Percentiles rank a stretch among this genome's conserved stretches.
Evolutionary conservation across 1,284 basidiomycete species (phyloP).

Genomic region (Irpex rosettiformis): DNA sequence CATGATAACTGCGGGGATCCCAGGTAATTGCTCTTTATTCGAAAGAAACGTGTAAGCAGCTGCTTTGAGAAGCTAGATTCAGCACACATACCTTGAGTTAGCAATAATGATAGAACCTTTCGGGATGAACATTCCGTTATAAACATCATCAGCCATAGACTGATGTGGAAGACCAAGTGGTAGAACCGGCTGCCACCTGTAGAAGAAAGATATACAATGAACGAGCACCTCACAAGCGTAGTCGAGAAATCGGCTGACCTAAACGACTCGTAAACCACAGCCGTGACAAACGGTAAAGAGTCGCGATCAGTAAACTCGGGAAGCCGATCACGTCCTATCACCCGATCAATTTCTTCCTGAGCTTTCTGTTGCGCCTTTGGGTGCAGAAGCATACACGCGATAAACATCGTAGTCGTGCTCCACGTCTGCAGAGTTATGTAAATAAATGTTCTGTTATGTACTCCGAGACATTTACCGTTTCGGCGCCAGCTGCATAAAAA

Average conservation of each 20-base stretch:
- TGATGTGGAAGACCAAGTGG: constrained; percentile 2
- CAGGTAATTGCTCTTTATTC: constrained; percentile 4
- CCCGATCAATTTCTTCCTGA: constrained; percentile 14
- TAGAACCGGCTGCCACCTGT: constrained; percentile 7
- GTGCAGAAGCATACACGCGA: constrained; percentile 15
- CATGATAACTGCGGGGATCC: constrained; percentile 15
- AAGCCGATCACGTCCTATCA: constrained; percentile 14
- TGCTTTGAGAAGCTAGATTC: no score
- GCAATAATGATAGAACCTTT: constrained; percentile 3
- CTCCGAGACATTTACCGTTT: background rate
- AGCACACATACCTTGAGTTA: background rate
- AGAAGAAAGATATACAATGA: background rate
- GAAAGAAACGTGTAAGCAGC: background rate
- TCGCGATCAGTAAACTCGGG: constrained; percentile 16
- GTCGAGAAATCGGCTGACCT: background rate
- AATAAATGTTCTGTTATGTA: background rate
- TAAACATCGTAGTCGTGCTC: constrained; percentile 8
- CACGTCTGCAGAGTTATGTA: constrained; percentile 8
- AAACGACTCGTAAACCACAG: constrained; percentile 11
- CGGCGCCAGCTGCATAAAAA: background rate
- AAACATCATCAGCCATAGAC: constrained; percentile 7
- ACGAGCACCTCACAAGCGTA: background rate
- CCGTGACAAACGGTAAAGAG: constrained; percentile 14
- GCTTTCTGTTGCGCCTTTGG: constrained; percentile 12
- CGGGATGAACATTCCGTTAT: constrained; percentile 11